Base-by-base conservation (phyloP, 75 land plant species). In the Picea sitchensis region DNA sequence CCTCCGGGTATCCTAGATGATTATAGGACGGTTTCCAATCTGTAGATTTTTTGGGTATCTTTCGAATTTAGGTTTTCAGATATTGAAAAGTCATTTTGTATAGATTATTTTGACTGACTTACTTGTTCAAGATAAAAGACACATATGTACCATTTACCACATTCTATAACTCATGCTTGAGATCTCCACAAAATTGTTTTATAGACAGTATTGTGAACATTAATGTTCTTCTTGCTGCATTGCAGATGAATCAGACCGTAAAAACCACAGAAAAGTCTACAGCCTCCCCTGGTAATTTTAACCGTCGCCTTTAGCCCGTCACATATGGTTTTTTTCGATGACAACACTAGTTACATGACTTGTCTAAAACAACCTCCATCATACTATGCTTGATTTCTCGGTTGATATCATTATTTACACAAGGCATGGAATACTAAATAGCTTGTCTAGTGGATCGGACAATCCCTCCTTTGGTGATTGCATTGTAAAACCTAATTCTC, bases 191-290 rank as follows among this genome's bases (percentile, higher is more conserved):
- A 1, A 15, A 34, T 0, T 67, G 41, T 34, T 7, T 67, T 5
- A 67, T 34, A 67, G 18, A 36, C n/a, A 67, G 15, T 17, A 5
- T 67, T 4, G 6, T 17, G 71, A 64, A 12, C 12, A 30, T 30
- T 26, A 30, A 26, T 13, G 14, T 14, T 23, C 30, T 61, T 18
- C 23, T 62, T 62, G 78, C 61, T 30, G 38, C 65, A 26, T 30
- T 81, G 80, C 88, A 86, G 88, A 86, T 86, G 88, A 84, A 86
- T 58, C 84, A 87, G 61, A 86, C 88, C 5, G 87, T 86, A 67
- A 86, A 86, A 83, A 85, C 87, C 1, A 81, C 88, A 0, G 88
- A 85, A 31, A 86, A 72, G 61, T 44, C 74, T 71, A 26, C 56
- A 41, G 56, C 85, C 38, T 85, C 95, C 54, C 80, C 80, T 51